phyloP scores from a whole-genome alignment of 2,329 filamentous ascomycete genomes.

The Penicillium italicum region DNA sequence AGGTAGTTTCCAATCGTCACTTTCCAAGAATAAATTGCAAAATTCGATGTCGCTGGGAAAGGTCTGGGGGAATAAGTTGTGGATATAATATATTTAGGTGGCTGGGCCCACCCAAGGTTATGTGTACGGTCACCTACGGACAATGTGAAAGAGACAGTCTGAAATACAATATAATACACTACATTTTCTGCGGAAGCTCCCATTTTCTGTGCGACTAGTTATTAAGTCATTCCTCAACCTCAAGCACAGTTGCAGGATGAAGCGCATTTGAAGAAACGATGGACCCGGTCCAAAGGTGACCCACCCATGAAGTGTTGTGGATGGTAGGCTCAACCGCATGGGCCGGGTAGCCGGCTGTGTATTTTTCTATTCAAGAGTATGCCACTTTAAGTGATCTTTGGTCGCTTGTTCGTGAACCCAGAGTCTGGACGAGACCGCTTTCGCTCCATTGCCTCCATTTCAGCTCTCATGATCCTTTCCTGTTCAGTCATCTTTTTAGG shows the following conservation, averaged over 20 bases:
- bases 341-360: background rate
- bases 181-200: too few relatives aligned
- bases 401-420: conserved; percentile 35
- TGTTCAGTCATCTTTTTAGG: conserved; percentile 85
- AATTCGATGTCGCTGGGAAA: too few relatives aligned
- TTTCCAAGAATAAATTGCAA: too few relatives aligned
- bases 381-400: conserved; percentile 30
- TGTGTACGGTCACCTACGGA: too few relatives aligned
- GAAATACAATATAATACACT: too few relatives aligned
- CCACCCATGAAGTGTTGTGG: background rate
- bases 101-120: too few relatives aligned
- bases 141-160: too few relatives aligned
- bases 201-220: too few relatives aligned
- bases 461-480: conserved; percentile 84
- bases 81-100: too few relatives aligned
- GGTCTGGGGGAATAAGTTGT: too few relatives aligned
- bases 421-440: conserved; percentile 52
- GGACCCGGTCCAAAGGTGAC: background rate
- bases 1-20: too few relatives aligned
- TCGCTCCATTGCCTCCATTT: conserved; percentile 59
- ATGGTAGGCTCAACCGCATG: background rate
- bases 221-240: too few relatives aligned
- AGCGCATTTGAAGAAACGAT: background rate
- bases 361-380: background rate
- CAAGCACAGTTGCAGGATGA: background rate